phyloP scores from a whole-genome alignment of 345 rosid species.

The Citrus australasica region DNA sequence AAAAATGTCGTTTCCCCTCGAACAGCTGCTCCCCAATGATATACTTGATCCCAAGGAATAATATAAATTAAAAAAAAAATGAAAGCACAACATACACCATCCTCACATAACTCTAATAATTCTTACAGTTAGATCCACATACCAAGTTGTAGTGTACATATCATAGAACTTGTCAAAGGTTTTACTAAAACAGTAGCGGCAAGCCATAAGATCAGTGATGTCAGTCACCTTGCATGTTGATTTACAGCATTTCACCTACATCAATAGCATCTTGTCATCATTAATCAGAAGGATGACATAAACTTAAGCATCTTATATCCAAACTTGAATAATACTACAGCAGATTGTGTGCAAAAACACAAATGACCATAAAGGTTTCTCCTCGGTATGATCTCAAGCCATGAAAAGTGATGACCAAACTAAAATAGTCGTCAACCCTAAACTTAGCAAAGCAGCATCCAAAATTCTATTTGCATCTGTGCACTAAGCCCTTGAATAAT shows the following conservation, averaged over 20 bases:
- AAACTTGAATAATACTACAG: background rate
- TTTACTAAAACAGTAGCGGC: slow-evolving; percentile 65
- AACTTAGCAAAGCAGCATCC: background rate
- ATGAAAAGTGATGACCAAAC: background rate
- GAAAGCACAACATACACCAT: background rate
- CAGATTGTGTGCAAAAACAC: background rate
- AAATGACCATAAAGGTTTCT: background rate
- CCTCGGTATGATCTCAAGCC: background rate
- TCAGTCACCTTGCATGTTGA: slow-evolving; percentile 62
- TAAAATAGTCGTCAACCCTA: background rate
- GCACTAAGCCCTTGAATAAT: background rate
- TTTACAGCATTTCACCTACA: slow-evolving; percentile 77
- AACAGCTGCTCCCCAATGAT: background rate
- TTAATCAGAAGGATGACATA: background rate
- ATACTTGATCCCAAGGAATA: background rate
- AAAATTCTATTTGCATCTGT: background rate
- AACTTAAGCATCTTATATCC: background rate
- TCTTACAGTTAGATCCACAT: slow-evolving; percentile 11
- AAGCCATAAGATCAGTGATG: slow-evolving; percentile 60
- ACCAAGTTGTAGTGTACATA: slow-evolving; percentile 72
- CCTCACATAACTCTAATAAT: background rate
- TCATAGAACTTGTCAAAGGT: slow-evolving; percentile 71
- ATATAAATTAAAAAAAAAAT: background rate
- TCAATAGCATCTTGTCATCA: slow-evolving; percentile 5
- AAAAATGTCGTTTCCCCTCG: background rate